phyloP scores from a whole-genome alignment of 148 eudicot species.

The Beta vulgaris region DNA sequence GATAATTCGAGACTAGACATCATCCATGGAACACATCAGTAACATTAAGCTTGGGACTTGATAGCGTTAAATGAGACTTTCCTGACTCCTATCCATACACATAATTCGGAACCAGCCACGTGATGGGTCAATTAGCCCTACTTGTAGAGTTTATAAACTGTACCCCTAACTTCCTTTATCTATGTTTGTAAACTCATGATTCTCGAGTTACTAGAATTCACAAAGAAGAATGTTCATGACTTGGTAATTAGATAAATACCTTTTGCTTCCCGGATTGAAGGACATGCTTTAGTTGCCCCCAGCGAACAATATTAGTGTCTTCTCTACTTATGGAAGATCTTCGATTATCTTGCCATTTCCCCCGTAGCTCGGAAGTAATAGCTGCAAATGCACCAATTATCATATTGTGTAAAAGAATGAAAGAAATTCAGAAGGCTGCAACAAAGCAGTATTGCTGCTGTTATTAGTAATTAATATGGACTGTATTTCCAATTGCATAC shows the following conservation, averaged over 20 bases:
- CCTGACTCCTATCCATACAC: background rate
- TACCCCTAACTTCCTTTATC: background rate
- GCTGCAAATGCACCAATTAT: slow-evolving; percentile 42
- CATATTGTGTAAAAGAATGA: background rate
- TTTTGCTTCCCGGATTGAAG: slow-evolving; percentile 71
- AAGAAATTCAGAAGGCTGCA: slow-evolving; percentile 14
- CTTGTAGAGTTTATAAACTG: background rate
- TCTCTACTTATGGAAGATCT: slow-evolving; percentile 53
- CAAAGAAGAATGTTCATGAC: background rate
- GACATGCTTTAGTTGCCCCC: slow-evolving; percentile 69
- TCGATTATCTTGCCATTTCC: slow-evolving; percentile 72
- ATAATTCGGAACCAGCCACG: background rate
- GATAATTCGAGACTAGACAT: background rate
- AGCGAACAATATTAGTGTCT: slow-evolving; percentile 54
- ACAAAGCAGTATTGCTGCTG: background rate
- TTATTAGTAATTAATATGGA: background rate
- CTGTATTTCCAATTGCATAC: slow-evolving; percentile 32
- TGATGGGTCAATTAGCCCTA: background rate
- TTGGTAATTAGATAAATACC: slow-evolving; percentile 34
- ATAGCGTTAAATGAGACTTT: background rate
- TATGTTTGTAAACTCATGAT: background rate
- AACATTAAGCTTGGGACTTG: background rate
- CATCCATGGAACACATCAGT: background rate
- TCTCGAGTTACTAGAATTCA: background rate
- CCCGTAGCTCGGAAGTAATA: slow-evolving; percentile 65